Percentiles rank a stretch among this genome's conserved stretches.
These are phyloP conservation scores for Drechslerella coelobrocha DNA, from an alignment of 2,329 filamentous ascomycete genomes.

Conservation along the genomic window DNA sequence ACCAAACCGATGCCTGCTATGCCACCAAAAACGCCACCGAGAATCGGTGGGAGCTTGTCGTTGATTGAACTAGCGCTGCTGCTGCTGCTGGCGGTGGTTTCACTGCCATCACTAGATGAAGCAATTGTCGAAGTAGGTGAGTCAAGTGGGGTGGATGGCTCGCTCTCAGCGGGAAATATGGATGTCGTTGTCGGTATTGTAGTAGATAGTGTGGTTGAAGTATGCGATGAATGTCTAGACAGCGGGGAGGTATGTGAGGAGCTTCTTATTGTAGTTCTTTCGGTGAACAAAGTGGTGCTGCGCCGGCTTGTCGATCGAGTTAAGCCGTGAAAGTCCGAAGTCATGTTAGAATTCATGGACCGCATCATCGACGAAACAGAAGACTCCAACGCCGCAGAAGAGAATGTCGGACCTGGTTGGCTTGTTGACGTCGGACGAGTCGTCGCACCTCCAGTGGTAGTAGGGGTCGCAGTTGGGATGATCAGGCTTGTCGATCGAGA, in stretches of 20 bases:
- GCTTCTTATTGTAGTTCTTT: constrained; percentile 11
- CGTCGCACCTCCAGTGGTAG: background rate
- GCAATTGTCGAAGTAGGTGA: constrained; percentile 22
- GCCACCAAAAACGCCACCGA: constrained; percentile 45
- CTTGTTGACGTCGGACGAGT: constrained; percentile 1
- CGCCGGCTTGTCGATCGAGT: constrained; percentile 14
- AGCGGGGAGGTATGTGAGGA: background rate
- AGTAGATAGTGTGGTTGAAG: constrained; percentile 25
- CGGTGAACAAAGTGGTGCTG: constrained; percentile 10
- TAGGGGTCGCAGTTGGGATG: background rate
- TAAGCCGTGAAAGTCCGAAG: constrained; percentile 16
- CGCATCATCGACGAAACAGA: constrained; percentile 10
- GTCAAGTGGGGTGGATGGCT: constrained; percentile 37
- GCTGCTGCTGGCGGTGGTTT: background rate
- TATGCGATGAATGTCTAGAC: constrained; percentile 2
- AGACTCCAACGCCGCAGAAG: constrained; percentile 2
- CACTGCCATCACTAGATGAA: background rate
- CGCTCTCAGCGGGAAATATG: constrained; percentile 41
- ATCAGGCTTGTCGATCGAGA: background rate
- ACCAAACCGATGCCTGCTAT: constrained; percentile 42
- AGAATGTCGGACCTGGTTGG: background rate
- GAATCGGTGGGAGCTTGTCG: constrained; percentile 47
- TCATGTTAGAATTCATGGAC: constrained; percentile 30
- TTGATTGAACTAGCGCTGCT: constrained; percentile 7
- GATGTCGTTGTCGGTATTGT: constrained; percentile 7